Percentiles rank a stretch among this genome's conserved stretches.
Conservation (phyloP, 75 land plant genomes). For the Picea glauca region DNA sequence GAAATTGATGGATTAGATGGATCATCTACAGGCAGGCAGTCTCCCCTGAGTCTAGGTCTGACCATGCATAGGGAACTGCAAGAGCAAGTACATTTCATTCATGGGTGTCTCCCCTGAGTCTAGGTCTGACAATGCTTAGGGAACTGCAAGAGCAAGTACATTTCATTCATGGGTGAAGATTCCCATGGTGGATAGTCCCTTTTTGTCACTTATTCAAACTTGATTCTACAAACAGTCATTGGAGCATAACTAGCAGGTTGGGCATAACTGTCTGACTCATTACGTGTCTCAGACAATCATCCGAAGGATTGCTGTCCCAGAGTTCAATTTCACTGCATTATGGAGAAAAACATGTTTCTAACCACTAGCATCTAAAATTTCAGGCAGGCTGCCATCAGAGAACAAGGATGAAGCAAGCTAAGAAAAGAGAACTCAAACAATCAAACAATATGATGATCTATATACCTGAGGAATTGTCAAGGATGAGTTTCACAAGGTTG, state of each 20-base stretch:
- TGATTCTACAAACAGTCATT: not conserved
- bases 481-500: slow-evolving; percentile 23
- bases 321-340: too few relatives aligned
- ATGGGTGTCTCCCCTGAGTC: too few relatives aligned
- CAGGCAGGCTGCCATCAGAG: not conserved
- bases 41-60: too few relatives aligned
- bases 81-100: too few relatives aligned
- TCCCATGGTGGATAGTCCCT: not conserved
- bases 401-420: not conserved
- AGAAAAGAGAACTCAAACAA: not conserved
- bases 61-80: too few relatives aligned
- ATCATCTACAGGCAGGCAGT: too few relatives aligned
- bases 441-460: not conserved
- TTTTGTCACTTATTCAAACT: not conserved
- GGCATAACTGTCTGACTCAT: not conserved
- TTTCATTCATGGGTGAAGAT: not conserved
- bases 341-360: too few relatives aligned
- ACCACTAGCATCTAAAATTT: not conserved
- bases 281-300: not conserved
- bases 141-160: not conserved
- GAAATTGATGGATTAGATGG: too few relatives aligned
- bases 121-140: too few relatives aligned
- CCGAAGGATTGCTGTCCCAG: too few relatives aligned
- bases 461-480: slow-evolving; percentile 49
- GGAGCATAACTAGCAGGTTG: not conserved